Base-by-base conservation (phyloP, 2,329 filamentous ascomycete species). In the Botrytis fragariae region DNA sequence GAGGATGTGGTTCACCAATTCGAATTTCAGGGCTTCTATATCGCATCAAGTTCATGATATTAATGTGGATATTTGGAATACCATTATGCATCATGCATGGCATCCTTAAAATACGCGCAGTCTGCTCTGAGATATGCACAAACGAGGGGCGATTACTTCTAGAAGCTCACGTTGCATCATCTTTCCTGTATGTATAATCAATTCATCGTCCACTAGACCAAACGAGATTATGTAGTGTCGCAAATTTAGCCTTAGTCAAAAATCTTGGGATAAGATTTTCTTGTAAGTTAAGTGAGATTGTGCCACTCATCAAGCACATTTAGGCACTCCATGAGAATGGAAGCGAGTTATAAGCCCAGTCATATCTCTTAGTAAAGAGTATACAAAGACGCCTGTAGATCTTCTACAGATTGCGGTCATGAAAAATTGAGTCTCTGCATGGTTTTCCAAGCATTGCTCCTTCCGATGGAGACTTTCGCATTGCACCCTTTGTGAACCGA, bases 391-490 rank as follows among this genome's bases (percentile, higher is more conserved):
- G 35, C 45, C n/a, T 42, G 45, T 64, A 54, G 61, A 59, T 72
- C 70, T 67, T 67, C 48, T 72, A 48, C 61, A 72, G 57, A 51
- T n/a, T 48, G 39, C 69, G 16, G 69, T n/a, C 57, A 63, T 71
- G 42, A 71, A 10, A 72, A 39, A 72, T 72, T 67, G 69, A 67
- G 42, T 18, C 44, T 71, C 45, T 72, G 70, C 70, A 72, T 72
- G 62, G 57, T 59, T 72, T 61, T 42, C 61, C 70, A 61, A 72
- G 29, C 44, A 67, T 59, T n/a, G 35, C 20, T 35, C 29, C 65
- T 39, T 69, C 54, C 10, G n/a, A 42, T 57, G 45, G 60, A 59
- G 25, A 44, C 69, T 67, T 65, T 54, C 45, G 37, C 29, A 37
- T 29, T 59, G 70, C 37, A 35, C n/a, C 42, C 32, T n/a, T 32